Base-by-base conservation (phyloP, 306 rosid genomes). In the Quercus rubra region DNA sequence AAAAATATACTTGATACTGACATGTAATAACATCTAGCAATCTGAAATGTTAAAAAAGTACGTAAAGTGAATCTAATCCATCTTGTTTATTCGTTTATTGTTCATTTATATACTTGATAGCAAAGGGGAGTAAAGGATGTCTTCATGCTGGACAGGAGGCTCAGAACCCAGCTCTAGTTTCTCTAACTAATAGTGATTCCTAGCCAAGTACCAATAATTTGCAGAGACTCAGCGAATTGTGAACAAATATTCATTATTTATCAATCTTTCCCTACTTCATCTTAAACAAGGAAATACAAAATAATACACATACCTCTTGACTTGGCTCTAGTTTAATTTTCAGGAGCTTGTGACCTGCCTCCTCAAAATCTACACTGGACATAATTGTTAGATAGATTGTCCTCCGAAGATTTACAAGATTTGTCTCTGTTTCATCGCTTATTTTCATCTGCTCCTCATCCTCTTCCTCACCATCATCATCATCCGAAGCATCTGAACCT, bases 311-410 rank as follows among this genome's bases (percentile, higher is more conserved):
- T 83, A 91, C 95, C 93, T 94, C 99, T 83, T 93, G 99, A 63
- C 99, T 98, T 13, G 98, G 91, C 93, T 95, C 99, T 6, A 95
- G 90, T 87, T 91, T 93, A 79, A 95, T 95, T 86, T 95, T 91
- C 63, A 93, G 87, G 76, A 95, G 99, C 83, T 93, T 93, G 77
- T 95, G 99, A 77, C 99, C 94, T 4, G 97, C 99, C 85, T 93
- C 98, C 91, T 93, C 99, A 81, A 95, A 93, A 85, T 95, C 97
- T 56, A 91, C 98, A 88, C 97, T 91, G 70, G 98, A n/a, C n/a
- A n/a, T n/a, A n/a, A n/a, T n/a, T n/a, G n/a, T n/a, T n/a, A n/a
- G n/a, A n/a, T n/a, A n/a, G n/a, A n/a, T n/a, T n/a, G n/a, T n/a
- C n/a, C n/a, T n/a, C n/a, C n/a, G n/a, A n/a, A n/a, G n/a, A n/a